Conservation (phyloP, 257 asterid species). For the Petrea volubilis region DNA sequence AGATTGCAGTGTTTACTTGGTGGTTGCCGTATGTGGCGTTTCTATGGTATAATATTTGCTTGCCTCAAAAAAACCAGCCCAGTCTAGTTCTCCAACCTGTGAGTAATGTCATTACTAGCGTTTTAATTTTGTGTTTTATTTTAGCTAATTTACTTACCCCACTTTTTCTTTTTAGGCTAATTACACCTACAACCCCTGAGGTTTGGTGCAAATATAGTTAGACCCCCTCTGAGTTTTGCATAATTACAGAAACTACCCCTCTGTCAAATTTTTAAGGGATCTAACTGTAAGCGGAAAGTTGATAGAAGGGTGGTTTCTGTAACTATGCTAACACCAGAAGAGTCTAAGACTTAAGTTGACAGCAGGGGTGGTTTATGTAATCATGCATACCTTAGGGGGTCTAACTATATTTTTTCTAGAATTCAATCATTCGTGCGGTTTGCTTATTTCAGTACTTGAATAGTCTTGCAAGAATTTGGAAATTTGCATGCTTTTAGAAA, state of each 20-base stretch:
- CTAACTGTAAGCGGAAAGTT: no score
- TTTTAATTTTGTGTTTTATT: background rate
- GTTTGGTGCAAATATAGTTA: no score
- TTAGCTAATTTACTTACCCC: background rate
- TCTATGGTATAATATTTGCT: conserved; percentile 36
- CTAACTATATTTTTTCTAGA: no score
- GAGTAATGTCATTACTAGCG: background rate
- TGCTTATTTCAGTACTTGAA: background rate
- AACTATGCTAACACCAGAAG: no score
- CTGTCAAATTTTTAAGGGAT: no score
- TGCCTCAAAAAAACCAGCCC: background rate
- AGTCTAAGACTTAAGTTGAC: no score
- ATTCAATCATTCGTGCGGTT: background rate
- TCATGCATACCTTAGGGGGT: no score
- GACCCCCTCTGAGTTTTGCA: no score
- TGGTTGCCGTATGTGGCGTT: conserved; percentile 63
- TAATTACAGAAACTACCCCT: no score
- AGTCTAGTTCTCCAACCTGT: background rate
- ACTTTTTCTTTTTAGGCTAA: background rate
- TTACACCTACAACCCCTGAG: no score
- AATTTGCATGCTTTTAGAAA: background rate
- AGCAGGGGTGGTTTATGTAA: no score
- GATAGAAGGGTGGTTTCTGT: no score
- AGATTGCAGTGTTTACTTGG: conserved; percentile 76
- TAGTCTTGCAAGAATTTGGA: background rate